These are phyloP conservation scores for Rhizophora apiculata DNA, from an alignment of 345 rosid genomes.

Conservation along the genomic window DNA sequence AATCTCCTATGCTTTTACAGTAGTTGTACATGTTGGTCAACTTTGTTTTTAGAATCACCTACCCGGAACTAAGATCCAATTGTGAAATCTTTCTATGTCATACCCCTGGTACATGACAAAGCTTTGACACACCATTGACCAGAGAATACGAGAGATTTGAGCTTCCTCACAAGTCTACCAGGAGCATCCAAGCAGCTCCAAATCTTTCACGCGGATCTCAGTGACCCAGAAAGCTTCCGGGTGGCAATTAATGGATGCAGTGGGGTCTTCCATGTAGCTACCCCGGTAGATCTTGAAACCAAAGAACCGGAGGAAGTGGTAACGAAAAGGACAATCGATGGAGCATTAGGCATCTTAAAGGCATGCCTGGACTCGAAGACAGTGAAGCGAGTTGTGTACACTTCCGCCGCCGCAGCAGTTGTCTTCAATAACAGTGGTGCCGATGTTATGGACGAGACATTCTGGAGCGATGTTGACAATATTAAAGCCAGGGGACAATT, in stretches of 20 bases:
- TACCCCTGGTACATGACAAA: not conserved
- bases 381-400: constrained; percentile 58
- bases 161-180: constrained; percentile 52
- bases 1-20: not conserved
- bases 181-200: constrained; percentile 51
- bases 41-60: not conserved
- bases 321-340: constrained; percentile 45
- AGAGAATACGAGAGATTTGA: constrained; percentile 49
- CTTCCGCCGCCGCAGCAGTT: constrained; percentile 42
- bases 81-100: not conserved
- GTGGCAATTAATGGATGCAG: constrained; percentile 25
- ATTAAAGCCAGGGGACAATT: not conserved
- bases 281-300: constrained; percentile 16
- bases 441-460: constrained; percentile 31
- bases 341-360: constrained; percentile 48
- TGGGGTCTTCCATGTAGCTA: constrained; percentile 34
- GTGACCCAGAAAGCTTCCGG: constrained; percentile 25
- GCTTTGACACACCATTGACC: not conserved
- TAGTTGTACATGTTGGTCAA: not conserved
- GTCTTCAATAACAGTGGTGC: not conserved
- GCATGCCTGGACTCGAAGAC: constrained; percentile 49
- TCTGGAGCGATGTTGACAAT: constrained; percentile 29
- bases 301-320: constrained; percentile 46
- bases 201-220: constrained; percentile 28
- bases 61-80: not conserved